Conservation (phyloP, 1,139 yeast species). For the Nadsonia starkeyi-henricii region DNA sequence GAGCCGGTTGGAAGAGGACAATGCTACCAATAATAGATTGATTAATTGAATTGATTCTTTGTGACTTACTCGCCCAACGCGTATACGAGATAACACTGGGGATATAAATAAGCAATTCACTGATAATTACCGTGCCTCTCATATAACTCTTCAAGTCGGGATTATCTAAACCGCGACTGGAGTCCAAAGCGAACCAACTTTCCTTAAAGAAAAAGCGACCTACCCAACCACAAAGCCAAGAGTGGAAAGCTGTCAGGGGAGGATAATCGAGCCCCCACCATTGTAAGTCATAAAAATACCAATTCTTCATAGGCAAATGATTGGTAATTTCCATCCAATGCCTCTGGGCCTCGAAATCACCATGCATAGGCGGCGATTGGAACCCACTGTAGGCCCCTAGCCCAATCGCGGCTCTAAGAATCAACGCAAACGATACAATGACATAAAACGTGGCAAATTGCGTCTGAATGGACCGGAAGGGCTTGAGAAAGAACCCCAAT, state of each 20-base stretch:
- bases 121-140: conserved; percentile 64
- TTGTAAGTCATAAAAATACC: conserved; percentile 82
- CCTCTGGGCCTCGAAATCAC: conserved; percentile 96
- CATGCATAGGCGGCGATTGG: conserved; percentile 60
- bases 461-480: conserved; percentile 56
- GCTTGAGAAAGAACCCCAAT: conserved; percentile 42
- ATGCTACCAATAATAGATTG: conserved; percentile 65
- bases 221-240: conserved; percentile 61
- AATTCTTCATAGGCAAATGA: conserved; percentile 53
- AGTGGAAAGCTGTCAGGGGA: conserved; percentile 89
- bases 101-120: conserved; percentile 61
- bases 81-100: conserved; percentile 69
- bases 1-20: conserved; percentile 61
- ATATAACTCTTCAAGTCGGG: conserved; percentile 60
- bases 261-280: conserved; percentile 99
- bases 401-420: conserved; percentile 75
- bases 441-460: conserved; percentile 86
- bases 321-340: conserved; percentile 94
- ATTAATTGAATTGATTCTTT: conserved; percentile 37
- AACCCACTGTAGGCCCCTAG: conserved; percentile 70
- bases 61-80: conserved; percentile 41
- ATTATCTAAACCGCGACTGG: conserved; percentile 64
- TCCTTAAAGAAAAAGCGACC: conserved; percentile 46
- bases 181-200: conserved; percentile 60
- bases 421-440: conserved; percentile 57